phyloP scores from a whole-genome alignment of 495 filamentous ascomycete species.

The Corynascus novoguineensis region DNA sequence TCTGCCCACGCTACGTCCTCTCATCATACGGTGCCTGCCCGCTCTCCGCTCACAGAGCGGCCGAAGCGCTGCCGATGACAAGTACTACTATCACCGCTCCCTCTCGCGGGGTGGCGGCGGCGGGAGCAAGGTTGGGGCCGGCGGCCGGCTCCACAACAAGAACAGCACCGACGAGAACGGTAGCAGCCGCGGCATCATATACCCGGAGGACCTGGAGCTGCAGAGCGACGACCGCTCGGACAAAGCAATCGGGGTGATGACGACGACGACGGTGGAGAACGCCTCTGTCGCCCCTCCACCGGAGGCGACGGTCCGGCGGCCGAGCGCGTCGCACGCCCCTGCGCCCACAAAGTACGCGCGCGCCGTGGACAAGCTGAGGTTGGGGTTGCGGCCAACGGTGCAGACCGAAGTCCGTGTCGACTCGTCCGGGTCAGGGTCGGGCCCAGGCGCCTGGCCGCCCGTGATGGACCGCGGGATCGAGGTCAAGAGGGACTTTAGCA shows the following conservation, averaged over 20 bases:
- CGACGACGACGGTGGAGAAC: not conserved
- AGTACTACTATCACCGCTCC: constrained; percentile 22
- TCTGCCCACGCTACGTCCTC: constrained; percentile 50
- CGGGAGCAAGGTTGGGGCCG: not conserved
- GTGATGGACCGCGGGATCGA: constrained; percentile 14
- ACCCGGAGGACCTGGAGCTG: constrained; percentile 27
- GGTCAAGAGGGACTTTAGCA: constrained; percentile 17
- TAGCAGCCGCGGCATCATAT: constrained; percentile 20
- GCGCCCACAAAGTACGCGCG: no score
- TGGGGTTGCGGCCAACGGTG: constrained; percentile 22
- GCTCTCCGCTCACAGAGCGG: constrained; percentile 22
- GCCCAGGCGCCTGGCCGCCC: no score
- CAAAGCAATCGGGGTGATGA: constrained; percentile 16
- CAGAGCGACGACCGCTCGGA: constrained; percentile 24
- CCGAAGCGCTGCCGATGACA: not conserved
- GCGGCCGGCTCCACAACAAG: constrained; percentile 5
- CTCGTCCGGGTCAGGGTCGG: not conserved
- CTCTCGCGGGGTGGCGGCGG: constrained; percentile 15
- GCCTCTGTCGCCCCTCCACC: not conserved
- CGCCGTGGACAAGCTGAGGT: constrained; percentile 5
- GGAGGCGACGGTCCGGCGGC: no score
- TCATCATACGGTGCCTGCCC: constrained; percentile 40
- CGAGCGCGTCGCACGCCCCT: no score
- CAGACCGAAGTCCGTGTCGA: constrained; percentile 23
- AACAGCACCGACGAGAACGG: constrained; percentile 7